Percentiles rank a stretch among this genome's conserved stretches.
Evolutionary conservation across 768 basidiomycete species (phyloP).

Genomic region (Vararia minispora): DNA sequence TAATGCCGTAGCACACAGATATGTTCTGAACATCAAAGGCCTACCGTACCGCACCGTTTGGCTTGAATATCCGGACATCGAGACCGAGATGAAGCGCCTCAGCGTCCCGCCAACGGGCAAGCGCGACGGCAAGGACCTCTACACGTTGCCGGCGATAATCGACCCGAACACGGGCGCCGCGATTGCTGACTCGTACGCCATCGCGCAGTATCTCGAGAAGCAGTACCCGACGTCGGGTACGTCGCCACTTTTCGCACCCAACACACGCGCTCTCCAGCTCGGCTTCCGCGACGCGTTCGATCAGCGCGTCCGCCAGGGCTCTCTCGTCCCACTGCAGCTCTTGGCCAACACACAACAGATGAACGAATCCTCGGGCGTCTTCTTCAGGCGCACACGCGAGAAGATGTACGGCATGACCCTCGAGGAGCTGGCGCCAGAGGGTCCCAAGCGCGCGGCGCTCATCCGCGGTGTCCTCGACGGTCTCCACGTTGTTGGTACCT

Average conservation of each 20-base stretch:
- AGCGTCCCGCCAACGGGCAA: conserved; percentile 24
- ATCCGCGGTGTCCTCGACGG: no score
- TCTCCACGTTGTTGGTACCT: no score
- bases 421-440: no score
- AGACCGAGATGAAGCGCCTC: conserved; percentile 20
- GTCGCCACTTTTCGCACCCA: conserved; percentile 26
- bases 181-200: conserved; percentile 32
- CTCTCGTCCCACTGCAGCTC: no score
- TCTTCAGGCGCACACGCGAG: no score
- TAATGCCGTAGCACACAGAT: conserved; percentile 14
- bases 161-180: conserved; percentile 29
- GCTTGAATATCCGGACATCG: conserved; percentile 39
- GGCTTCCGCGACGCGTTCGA: conserved; percentile 23
- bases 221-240: conserved; percentile 29
- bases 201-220: conserved; percentile 40
- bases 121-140: conserved; percentile 21
- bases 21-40: conserved; percentile 26
- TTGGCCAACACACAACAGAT: neutral
- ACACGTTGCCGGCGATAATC: conserved; percentile 40
- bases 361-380: no score
- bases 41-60: conserved; percentile 33
- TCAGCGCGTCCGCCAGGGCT: no score
- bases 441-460: neutral
- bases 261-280: conserved; percentile 27
- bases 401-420: no score